These are phyloP conservation scores for Phellopilus nigrolimitatus DNA, from an alignment of 1,284 basidiomycete species.

Conservation along the genomic window DNA sequence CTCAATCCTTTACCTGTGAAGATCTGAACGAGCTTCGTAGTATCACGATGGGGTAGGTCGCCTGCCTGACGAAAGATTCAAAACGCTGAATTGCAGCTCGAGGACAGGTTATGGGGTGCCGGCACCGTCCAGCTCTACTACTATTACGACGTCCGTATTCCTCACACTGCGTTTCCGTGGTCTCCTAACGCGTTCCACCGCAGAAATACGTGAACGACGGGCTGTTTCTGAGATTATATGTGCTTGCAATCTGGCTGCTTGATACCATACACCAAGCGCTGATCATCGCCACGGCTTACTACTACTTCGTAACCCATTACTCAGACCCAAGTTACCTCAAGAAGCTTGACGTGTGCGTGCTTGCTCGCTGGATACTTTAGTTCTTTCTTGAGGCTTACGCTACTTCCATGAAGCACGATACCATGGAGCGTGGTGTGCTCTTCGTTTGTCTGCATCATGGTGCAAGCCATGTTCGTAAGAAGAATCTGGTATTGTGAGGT, in stretches of 20 bases:
- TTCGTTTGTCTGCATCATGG: no score
- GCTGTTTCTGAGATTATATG: slow-evolving; percentile 1
- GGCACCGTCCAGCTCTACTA: slow-evolving; percentile 14
- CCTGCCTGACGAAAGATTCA: no score
- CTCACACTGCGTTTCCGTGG: not conserved
- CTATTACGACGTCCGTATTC: slow-evolving; percentile 11
- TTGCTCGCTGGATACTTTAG: not conserved
- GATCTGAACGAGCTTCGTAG: no score
- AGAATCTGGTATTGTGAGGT: no score
- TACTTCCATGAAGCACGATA: not conserved
- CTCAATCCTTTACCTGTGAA: no score
- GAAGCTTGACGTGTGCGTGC: not conserved
- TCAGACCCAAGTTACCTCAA: not conserved
- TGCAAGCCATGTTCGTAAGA: no score
- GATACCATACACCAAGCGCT: slow-evolving; percentile 15
- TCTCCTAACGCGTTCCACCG: no score
- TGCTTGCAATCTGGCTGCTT: slow-evolving; percentile 9
- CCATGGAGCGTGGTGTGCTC: no score
- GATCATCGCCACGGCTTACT: slow-evolving; percentile 4
- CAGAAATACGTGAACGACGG: no score
- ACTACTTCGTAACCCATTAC: slow-evolving; percentile 13
- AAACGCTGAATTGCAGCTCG: no score
- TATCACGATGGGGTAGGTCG: no score
- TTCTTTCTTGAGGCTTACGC: not conserved
- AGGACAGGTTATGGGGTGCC: slow-evolving; percentile 11